Base-by-base conservation (phyloP, 768 basidiomycete species). In the Pleurotus ostreatus region DNA sequence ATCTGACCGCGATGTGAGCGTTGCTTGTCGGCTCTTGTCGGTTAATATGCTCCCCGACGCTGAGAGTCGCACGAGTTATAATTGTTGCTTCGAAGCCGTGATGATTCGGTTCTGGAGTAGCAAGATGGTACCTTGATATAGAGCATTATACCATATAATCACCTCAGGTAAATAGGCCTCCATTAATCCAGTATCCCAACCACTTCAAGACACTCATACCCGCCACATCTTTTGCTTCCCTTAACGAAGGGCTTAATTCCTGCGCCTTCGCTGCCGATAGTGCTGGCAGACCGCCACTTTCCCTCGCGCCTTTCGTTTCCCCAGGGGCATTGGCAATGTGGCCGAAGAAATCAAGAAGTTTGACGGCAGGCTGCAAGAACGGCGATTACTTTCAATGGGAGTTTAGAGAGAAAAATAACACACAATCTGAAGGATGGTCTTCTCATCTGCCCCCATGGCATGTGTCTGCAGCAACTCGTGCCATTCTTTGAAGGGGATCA, bases 181-280 rank as follows among this genome's bases (percentile, higher is more conserved):
- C 51, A 40, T 40, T 53, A 7, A 37, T 39, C 51, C 51, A 53
- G 23, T 53, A 53, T 15, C 20, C 22, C 9, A 53, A 20, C 51
- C 51, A 53, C 22, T 20, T n/a, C 12, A 39, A 39, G 12, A 40
- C 51, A 9, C 15, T 23, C 5, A 15, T 4, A 37, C 15, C 22
- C 11, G 11, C 51, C 13, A 53, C 16, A 9, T 16, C 22, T 7
- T 60, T 57, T 2, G 74, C 58, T 1, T 46, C 48, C 18, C 59
- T 63, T 62, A 79, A 69, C 7, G 71, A 72, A 53, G 59, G 45
- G 57, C 78, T 77, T 49, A 70, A 55, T 1, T 39, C 53, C 43
- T 63, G 67, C 0, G 69, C 64, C 34, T 70, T 68, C 2, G 58
- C 60, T 0, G 67, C 73, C 1, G 62, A 47, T 43, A 75, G 70